phyloP scores from a whole-genome alignment of 2,329 filamentous ascomycete species.

The Raffaelea ambrosiae region DNA sequence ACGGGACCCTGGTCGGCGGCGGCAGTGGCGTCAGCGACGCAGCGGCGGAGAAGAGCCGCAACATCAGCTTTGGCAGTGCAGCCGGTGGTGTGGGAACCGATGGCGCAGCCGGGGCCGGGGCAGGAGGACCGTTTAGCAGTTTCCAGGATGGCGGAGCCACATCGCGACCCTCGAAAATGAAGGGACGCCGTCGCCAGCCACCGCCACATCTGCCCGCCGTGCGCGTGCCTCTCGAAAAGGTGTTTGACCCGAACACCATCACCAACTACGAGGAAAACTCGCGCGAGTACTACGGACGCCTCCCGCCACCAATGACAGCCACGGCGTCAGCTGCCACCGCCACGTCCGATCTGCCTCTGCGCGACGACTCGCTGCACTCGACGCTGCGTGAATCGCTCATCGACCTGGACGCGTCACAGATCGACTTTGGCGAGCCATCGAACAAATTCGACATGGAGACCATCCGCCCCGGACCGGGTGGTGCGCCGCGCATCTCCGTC shows the following conservation, averaged over 20 bases:
- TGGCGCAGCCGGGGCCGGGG: neutral
- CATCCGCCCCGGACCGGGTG: constrained; percentile 31
- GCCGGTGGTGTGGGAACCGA: constrained; percentile 12
- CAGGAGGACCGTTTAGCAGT: neutral
- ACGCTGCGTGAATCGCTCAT: constrained; percentile 56
- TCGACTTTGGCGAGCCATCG: constrained; percentile 43
- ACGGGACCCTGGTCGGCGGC: constrained; percentile 18
- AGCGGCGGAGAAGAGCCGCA: too few relatives aligned
- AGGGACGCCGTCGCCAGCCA: constrained; percentile 43
- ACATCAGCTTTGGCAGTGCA: constrained; percentile 23
- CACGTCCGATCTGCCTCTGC: constrained; percentile 48
- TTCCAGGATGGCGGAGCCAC: constrained; percentile 21
- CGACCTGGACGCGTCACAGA: constrained; percentile 48
- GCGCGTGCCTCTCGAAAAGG: constrained; percentile 52
- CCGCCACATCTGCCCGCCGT: constrained; percentile 51
- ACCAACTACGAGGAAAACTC: constrained; percentile 58
- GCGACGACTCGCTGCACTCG: constrained; percentile 44
- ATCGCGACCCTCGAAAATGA: constrained; percentile 40
- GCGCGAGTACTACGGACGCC: constrained; percentile 47
- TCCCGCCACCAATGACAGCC: constrained; percentile 27
- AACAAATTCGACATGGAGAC: constrained; percentile 43
- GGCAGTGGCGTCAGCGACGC: constrained; percentile 25
- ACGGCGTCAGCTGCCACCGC: constrained; percentile 15
- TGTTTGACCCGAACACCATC: constrained; percentile 58
- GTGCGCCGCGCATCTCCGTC: constrained; percentile 32